Conservation (phyloP, 73 alveolate species). For the Stentor roeselii region DNA sequence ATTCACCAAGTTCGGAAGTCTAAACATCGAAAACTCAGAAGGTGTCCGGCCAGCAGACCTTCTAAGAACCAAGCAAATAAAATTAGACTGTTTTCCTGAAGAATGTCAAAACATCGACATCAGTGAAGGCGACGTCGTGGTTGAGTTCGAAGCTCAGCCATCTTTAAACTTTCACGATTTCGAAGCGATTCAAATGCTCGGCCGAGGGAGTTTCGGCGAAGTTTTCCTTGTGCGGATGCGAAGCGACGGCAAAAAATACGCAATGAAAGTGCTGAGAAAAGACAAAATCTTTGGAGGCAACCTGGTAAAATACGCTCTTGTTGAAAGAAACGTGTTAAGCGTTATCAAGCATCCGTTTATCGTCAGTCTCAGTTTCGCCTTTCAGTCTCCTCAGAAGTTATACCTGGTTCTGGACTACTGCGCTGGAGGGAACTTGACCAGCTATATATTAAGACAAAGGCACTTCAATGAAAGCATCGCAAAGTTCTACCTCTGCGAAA, state of each 20-base stretch:
- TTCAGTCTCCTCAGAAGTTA: slow-evolving; percentile 86
- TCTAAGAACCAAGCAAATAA: no score
- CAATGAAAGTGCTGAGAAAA: slow-evolving; percentile 92
- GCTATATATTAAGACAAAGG: slow-evolving; percentile 51
- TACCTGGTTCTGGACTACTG: slow-evolving; percentile 88
- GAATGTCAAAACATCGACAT: no score
- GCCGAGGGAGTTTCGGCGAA: slow-evolving; percentile 94
- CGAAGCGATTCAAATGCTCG: slow-evolving; percentile 72
- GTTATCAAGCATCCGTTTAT: slow-evolving; percentile 89
- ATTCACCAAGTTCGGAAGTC: no score
- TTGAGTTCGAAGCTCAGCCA: no score
- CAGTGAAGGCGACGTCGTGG: no score
- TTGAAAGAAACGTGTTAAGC: slow-evolving; percentile 92
- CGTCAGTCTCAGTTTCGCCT: slow-evolving; percentile 89
- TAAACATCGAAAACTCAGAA: no score
- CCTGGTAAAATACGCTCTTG: slow-evolving; percentile 82
- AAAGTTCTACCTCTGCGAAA: slow-evolving; percentile 61
- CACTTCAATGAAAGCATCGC: slow-evolving; percentile 57
- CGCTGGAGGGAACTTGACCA: slow-evolving; percentile 88
- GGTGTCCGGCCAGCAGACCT: no score
- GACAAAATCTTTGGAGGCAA: slow-evolving; percentile 87
- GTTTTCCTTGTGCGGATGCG: slow-evolving; percentile 84
- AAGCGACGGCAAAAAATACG: slow-evolving; percentile 75
- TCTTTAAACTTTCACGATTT: no score
- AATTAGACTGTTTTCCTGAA: no score